Percentiles rank a stretch among this genome's conserved stretches.
Evolutionary conservation across 352 stramenopile species (phyloP).

Genomic region (Globisporangium echinulatum): DNA sequence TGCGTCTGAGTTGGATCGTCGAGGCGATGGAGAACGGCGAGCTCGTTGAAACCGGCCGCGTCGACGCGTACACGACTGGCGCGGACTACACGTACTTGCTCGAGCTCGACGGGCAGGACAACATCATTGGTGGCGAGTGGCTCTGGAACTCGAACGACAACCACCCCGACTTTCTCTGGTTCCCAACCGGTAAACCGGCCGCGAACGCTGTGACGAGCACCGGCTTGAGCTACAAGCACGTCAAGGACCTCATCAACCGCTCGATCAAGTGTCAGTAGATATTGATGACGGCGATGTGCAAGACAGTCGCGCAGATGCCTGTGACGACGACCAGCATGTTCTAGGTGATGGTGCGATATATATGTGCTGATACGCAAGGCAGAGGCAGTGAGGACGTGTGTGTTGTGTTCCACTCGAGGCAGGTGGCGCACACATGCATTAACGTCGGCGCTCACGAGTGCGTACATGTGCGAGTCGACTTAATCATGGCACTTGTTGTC

Average conservation of each 20-base stretch:
- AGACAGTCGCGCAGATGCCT: neutral
- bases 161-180: conserved; percentile 17
- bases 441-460: too few relatives aligned
- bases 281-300: neutral
- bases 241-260: conserved; percentile 7
- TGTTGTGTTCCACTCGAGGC: neutral
- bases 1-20: conserved; percentile 11
- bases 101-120: conserved; percentile 5
- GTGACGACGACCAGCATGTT: too few relatives aligned
- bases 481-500: too few relatives aligned
- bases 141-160: conserved; percentile 4
- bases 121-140: conserved; percentile 14
- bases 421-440: too few relatives aligned
- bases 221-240: conserved; percentile 15
- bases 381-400: neutral
- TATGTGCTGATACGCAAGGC: too few relatives aligned
- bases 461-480: too few relatives aligned
- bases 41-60: conserved; percentile 9
- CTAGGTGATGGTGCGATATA: too few relatives aligned
- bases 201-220: conserved; percentile 2
- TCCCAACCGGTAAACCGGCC: conserved; percentile 2
- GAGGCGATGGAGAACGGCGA: conserved; percentile 7
- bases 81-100: conserved; percentile 12
- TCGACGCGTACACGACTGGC: conserved; percentile 1
- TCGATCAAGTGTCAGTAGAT: conserved; percentile 8